These are phyloP conservation scores for Globisporangium splendens DNA, from an alignment of 352 stramenopile species.

Conservation along the genomic window DNA sequence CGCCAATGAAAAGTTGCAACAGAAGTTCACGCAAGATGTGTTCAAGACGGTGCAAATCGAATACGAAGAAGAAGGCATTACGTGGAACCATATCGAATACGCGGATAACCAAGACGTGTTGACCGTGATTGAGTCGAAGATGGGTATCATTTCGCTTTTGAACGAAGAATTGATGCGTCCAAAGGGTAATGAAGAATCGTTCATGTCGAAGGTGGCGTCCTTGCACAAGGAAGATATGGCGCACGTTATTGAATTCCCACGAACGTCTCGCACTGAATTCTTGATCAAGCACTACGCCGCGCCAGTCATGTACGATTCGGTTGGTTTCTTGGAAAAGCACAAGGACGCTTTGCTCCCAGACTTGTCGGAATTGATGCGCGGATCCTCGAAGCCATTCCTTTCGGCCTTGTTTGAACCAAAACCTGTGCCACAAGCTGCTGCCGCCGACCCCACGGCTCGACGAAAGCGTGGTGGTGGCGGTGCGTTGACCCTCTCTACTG, in stretches of 20 bases:
- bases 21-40: conserved; percentile 88
- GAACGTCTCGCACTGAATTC: conserved; percentile 89
- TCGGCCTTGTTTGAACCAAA: conserved; percentile 74
- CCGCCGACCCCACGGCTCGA: conserved; percentile 25
- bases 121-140: conserved; percentile 81
- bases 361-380: conserved; percentile 86
- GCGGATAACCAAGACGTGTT: conserved; percentile 89
- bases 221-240: conserved; percentile 84
- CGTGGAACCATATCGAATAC: conserved; percentile 90
- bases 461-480: conserved; percentile 53
- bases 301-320: conserved; percentile 91
- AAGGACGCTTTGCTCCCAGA: conserved; percentile 94
- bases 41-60: conserved; percentile 93
- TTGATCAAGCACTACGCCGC: conserved; percentile 95
- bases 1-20: conserved; percentile 79
- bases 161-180: conserved; percentile 90
- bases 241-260: conserved; percentile 80
- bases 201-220: conserved; percentile 82
- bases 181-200: conserved; percentile 82
- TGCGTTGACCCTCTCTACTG: conserved; percentile 63
- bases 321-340: conserved; percentile 96
- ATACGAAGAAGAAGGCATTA: conserved; percentile 94
- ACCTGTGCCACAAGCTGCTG: conserved; percentile 34
- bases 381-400: conserved; percentile 68
- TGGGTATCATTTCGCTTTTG: conserved; percentile 88